Base-by-base conservation (phyloP, 345 rosid species). In the Abelmoschus esculentus region DNA sequence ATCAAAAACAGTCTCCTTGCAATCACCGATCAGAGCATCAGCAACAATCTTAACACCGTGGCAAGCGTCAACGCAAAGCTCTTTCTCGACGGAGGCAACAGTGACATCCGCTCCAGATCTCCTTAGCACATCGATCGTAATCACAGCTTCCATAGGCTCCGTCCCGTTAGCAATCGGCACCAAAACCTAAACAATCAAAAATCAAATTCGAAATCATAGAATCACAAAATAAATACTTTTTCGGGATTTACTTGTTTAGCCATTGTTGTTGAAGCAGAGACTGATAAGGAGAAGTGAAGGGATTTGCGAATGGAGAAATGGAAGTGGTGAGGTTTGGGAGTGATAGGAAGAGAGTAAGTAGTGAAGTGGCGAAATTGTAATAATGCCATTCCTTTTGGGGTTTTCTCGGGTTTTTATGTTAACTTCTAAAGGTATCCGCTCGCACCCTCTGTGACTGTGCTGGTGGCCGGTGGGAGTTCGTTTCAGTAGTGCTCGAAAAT, bases 81-180 rank as follows among this genome's bases (percentile, higher is more conserved):
- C 83, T 68, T 80, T 84, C 80, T 87, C 92, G 40, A 86, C 95
- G 15, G 97, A 91, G 2, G 88, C 89, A 17, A 93, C 97, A 42
- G 86, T 88, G 36, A 93, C 95, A 28, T 86, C 91, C 11, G 97
- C 92, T 31, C 96, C 96, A 13, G 89, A 80, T 72, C 98, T 83
- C 75, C 95, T 84, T 38, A 91, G 72, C 55, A 93, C 92, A 67
- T 89, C 97, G 72, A 88, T 83, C 66, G 85, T 88, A 50, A 93
- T 84, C 73, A 88, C 91, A 29, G 98, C 97, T 79, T 93, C 96
- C 83, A 93, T 84, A 70, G 98, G 96, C 81, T 93, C 98, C 47
- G 89, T 86, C 15, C 97, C 98, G 69, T 91, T 80, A 4, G 55
- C 55, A 50, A 50, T 50, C 55, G 55, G 55, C 55, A 50, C 55